Evolutionary conservation across 1,139 yeast species (phyloP), one percentile per base, ranked within the genome.

Genomic region (Pichia sp.): DNA sequence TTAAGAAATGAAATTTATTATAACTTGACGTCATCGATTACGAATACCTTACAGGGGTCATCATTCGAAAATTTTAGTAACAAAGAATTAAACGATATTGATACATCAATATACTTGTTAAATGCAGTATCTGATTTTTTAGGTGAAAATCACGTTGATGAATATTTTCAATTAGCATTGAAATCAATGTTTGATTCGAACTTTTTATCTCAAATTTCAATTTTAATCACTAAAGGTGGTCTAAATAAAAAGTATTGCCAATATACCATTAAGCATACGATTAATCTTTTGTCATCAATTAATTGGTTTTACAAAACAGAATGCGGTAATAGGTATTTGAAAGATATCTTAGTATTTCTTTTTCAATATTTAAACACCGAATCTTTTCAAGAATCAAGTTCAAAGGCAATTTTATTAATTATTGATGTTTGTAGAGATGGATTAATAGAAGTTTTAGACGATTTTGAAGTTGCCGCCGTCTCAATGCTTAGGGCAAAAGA

Each of bases 51-150:
- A n/a, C 63, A 55, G 2, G 42, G 53, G 3, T 31, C 18, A 5
- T 27, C 19, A 16, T 16, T 25, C 18, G 41, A 36, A 41, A 27
- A 42, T 2, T 14, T 30, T 44, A 5, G 29, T 45, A 10, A 30
- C 9, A 45, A 44, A 41, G 22, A 54, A 45, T 42, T 62, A 5
- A 41, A 58, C 7, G 81, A 81, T 53, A 70, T 86, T 6, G 97
- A 91, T 65, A 79, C 89, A 1, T 82, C 89, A 27, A 66, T 89
- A 44, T 87, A 74, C 63, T 70, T 89, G 28, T 63, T 89, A 16
- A 80, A 74, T 60, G 78, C 81, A 46, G 79, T 73, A 55, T 74
- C 77, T 14, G 72, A 75, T 51, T 83, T 77, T 64, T 67, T 79
- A 57, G 71, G 63, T 1, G 64, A 62, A 30, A 66, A 64, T 33